phyloP scores from a whole-genome alignment of 257 asterid genomes.

The Solanum tacnaense region DNA sequence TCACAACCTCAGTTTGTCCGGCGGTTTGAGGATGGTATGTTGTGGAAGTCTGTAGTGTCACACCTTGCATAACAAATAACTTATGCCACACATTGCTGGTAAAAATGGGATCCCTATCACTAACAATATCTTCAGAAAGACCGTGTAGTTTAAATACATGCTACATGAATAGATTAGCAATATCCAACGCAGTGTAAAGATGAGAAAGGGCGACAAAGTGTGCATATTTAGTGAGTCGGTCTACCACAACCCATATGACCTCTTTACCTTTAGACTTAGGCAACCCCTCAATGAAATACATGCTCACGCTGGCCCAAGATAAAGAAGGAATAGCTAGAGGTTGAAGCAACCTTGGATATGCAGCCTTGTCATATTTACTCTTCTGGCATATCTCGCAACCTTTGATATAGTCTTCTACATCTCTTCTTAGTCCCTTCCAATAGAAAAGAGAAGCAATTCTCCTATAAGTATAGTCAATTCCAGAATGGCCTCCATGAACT shows the following conservation, averaged over 20 bases:
- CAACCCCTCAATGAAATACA: background rate
- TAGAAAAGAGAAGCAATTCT: background rate
- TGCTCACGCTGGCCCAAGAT: background rate
- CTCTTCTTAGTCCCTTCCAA: background rate
- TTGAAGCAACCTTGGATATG: too few species aligned
- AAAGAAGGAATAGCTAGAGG: background rate
- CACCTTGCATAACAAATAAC: background rate
- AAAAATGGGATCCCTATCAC: too few species aligned
- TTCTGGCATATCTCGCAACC: background rate
- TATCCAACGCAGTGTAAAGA: background rate
- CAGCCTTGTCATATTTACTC: background rate
- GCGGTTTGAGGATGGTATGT: too few species aligned
- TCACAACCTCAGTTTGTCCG: background rate
- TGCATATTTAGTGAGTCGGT: background rate
- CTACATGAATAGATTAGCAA: background rate
- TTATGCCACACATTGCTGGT: background rate
- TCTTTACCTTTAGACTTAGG: background rate
- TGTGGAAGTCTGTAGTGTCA: background rate
- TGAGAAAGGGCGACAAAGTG: background rate
- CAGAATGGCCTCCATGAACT: background rate
- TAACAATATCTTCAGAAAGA: too few species aligned
- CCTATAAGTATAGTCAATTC: background rate
- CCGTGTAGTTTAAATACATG: background rate
- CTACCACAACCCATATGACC: background rate
- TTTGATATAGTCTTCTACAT: background rate